These are phyloP conservation scores for Trichoderma gracile DNA, from an alignment of 2,329 filamentous ascomycete species.

Conservation along the genomic window DNA sequence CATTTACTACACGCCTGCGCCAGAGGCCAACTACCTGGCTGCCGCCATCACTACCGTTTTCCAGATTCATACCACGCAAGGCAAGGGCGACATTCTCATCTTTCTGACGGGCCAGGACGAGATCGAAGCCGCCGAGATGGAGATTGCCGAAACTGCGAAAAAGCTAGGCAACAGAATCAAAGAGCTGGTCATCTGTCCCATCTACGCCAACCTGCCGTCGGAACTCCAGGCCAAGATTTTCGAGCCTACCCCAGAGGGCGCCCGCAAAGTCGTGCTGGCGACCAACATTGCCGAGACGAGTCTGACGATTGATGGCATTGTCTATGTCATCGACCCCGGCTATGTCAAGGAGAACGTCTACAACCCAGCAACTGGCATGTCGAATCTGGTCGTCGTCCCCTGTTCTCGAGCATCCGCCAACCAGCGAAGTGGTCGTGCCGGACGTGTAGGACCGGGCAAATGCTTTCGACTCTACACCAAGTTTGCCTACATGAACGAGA, in stretches of 20 bases:
- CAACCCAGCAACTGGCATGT: conserved; percentile 89
- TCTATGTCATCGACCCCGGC: conserved; percentile 93
- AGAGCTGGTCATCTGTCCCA: conserved; percentile 87
- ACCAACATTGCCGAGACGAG: conserved; percentile 98
- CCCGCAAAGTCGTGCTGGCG: conserved; percentile 87
- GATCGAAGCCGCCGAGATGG: conserved; percentile 83
- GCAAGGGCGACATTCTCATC: conserved; percentile 84
- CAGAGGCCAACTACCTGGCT: conserved; percentile 90
- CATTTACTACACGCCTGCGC: conserved; percentile 85
- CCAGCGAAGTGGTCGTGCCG: conserved; percentile 88
- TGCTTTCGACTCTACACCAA: conserved; percentile 94
- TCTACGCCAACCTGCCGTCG: conserved; percentile 90
- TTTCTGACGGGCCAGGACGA: conserved; percentile 97
- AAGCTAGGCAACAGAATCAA: conserved; percentile 84
- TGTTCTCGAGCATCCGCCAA: conserved; percentile 91
- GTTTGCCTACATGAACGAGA: conserved; percentile 90
- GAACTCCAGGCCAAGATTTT: conserved; percentile 94
- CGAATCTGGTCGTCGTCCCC: conserved; percentile 84
- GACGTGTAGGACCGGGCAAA: conserved; percentile 87
- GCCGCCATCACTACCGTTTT: conserved; percentile 92
- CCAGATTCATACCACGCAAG: conserved; percentile 88
- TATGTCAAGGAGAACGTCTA: conserved; percentile 96
- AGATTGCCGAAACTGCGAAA: conserved; percentile 79
- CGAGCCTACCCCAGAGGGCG: conserved; percentile 81
- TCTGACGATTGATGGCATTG: conserved; percentile 93